A percentile compares a stretch with the other conserved stretches of the same genome.
These are phyloP conservation scores for Oidiodendron maius DNA, from an alignment of 495 filamentous ascomycete species.

Conservation along the genomic window DNA sequence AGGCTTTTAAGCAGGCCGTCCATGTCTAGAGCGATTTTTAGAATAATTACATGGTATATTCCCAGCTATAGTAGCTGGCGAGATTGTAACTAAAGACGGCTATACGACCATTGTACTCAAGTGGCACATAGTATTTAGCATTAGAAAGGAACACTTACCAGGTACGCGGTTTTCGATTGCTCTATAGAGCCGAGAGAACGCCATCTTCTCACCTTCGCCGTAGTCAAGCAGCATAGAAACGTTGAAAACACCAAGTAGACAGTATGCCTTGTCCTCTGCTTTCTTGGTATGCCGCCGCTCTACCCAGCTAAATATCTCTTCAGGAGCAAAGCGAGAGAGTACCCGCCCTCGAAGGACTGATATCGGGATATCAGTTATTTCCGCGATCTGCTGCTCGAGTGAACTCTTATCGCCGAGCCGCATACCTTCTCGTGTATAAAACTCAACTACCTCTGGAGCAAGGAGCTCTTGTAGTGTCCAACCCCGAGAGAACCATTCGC, in stretches of 20 bases:
- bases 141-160: conserved; percentile 11
- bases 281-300: background rate
- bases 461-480: too few species aligned
- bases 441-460: conserved; percentile 19
- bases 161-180: conserved; percentile 6
- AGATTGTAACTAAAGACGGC: conserved; percentile 2
- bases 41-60: conserved; percentile 8
- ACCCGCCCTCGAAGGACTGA: background rate
- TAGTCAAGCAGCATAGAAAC: background rate
- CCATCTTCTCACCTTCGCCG: background rate
- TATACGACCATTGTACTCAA: conserved; percentile 2
- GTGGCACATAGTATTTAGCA: conserved; percentile 4
- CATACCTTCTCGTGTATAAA: background rate
- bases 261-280: conserved; percentile 9
- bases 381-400: background rate
- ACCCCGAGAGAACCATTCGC: conserved; percentile 12
- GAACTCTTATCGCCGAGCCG: conserved; percentile 1
- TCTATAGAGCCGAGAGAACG: background rate
- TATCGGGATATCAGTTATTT: background rate
- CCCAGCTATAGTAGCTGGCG: conserved; percentile 3
- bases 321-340: background rate
- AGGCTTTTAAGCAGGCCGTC: conserved; percentile 4
- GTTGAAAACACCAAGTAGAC: background rate
- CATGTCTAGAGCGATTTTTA: conserved; percentile 10
- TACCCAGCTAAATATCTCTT: background rate